A percentile compares a stretch with the other conserved stretches of the same genome.
Evolutionary conservation across 2,329 filamentous ascomycete genomes (phyloP).

Genomic region (Podosphaera aphanis): DNA sequence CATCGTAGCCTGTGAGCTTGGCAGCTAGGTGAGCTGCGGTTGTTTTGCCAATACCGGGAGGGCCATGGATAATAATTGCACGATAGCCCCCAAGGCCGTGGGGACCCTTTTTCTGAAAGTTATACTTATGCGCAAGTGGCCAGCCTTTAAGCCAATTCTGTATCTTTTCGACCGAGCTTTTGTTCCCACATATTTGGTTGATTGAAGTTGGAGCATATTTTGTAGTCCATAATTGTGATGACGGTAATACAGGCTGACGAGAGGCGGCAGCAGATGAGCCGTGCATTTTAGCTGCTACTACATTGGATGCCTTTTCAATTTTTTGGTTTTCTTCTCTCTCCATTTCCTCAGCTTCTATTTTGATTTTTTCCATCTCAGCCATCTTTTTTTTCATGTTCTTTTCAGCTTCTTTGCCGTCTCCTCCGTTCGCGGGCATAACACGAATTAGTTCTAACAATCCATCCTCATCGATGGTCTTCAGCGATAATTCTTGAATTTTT

Average conservation of each 20-base stretch:
- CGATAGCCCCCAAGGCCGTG: constrained; percentile 68
- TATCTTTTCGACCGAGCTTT: constrained; percentile 68
- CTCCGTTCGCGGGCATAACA: constrained; percentile 61
- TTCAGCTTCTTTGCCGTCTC: constrained; percentile 67
- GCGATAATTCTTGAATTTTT: constrained; percentile 55
- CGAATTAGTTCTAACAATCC: constrained; percentile 74
- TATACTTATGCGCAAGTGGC: constrained; percentile 50
- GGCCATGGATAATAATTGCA: constrained; percentile 85
- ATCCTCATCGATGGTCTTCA: constrained; percentile 87
- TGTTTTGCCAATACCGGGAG: constrained; percentile 91
- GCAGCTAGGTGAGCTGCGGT: constrained; percentile 89
- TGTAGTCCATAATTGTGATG: constrained; percentile 64
- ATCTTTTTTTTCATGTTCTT: constrained; percentile 67
- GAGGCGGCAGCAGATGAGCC: constrained; percentile 17
- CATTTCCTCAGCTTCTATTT: constrained; percentile 61
- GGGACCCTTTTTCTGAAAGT: constrained; percentile 61
- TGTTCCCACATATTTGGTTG: constrained; percentile 87
- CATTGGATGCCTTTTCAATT: constrained; percentile 26
- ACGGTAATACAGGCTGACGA: constrained; percentile 20
- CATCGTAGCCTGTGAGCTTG: constrained; percentile 76
- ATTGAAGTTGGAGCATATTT: constrained; percentile 80
- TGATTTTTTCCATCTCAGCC: constrained; percentile 63
- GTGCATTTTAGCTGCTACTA: constrained; percentile 16
- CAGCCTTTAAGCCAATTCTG: constrained; percentile 71
- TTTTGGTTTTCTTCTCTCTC: constrained; percentile 51